A percentile compares a stretch with the other conserved stretches of the same genome.
Evolutionary conservation across 257 asterid genomes (phyloP).

Genomic region (Salvia splendens): DNA sequence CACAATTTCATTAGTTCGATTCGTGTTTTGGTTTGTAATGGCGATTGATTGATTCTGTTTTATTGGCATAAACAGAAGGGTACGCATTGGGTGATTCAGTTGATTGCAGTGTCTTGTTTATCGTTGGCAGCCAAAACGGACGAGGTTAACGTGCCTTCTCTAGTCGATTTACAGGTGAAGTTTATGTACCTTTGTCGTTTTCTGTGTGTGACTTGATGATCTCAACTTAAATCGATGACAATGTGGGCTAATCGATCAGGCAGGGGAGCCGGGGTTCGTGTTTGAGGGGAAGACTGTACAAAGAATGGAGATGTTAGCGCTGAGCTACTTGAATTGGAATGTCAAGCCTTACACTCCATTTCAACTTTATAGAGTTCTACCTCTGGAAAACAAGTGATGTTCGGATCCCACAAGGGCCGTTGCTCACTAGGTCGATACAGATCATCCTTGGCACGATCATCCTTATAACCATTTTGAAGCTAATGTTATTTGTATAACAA

Average conservation of each 20-base stretch:
- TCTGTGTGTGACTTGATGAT: background rate
- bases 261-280: slow-evolving; percentile 45
- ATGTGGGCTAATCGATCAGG: slow-evolving; percentile 39
- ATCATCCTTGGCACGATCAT: slow-evolving; percentile 45
- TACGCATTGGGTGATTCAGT: slow-evolving; percentile 55
- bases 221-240: too few relatives aligned
- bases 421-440: slow-evolving; percentile 39
- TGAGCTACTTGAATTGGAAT: slow-evolving; percentile 61
- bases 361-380: slow-evolving; percentile 54
- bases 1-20: too few relatives aligned
- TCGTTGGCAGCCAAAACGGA: slow-evolving; percentile 75
- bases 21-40: too few relatives aligned
- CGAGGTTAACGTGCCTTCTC: slow-evolving; percentile 53
- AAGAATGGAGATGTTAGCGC: slow-evolving; percentile 72
- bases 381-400: slow-evolving; percentile 49
- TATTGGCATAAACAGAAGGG: slow-evolving; percentile 42
- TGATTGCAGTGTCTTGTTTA: slow-evolving; percentile 71
- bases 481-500: too few relatives aligned
- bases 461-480: too few relatives aligned
- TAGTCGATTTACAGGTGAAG: slow-evolving; percentile 63
- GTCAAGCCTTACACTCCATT: slow-evolving; percentile 67
- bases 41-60: background rate
- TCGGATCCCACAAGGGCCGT: slow-evolving; percentile 29
- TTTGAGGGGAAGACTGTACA: slow-evolving; percentile 60
- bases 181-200: background rate